These are phyloP conservation scores for Cubamyces lactineus DNA, from an alignment of 768 basidiomycete species.

Conservation along the genomic window DNA sequence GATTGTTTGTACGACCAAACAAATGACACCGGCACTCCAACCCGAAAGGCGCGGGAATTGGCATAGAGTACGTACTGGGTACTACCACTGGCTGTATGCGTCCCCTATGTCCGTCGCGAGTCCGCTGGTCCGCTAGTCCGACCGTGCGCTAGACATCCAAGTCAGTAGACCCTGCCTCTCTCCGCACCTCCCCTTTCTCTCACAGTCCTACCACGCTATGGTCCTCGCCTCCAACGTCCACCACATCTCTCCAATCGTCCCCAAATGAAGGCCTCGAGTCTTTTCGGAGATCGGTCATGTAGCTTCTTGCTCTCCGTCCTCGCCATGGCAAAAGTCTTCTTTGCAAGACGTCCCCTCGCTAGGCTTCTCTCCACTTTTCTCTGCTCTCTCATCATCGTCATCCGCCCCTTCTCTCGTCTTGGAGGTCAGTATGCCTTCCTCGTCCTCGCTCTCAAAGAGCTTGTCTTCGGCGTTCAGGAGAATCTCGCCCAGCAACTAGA, in stretches of 20 bases:
- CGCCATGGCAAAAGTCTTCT: slow-evolving; percentile 16
- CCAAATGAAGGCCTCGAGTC: neutral
- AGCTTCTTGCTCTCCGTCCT: neutral
- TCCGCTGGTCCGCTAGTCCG: neutral
- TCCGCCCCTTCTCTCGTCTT: slow-evolving; percentile 43
- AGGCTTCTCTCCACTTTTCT: slow-evolving; percentile 48
- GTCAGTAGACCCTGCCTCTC: neutral
- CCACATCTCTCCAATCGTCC: neutral
- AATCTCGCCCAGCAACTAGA: slow-evolving; percentile 53
- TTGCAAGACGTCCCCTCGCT: slow-evolving; percentile 41
- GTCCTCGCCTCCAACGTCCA: neutral
- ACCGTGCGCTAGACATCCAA: neutral
- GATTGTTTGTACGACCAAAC: slow-evolving; percentile 12
- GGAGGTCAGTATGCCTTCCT: slow-evolving; percentile 47
- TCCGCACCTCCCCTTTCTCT: neutral
- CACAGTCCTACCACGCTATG: slow-evolving; percentile 1
- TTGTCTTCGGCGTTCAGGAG: slow-evolving; percentile 51
- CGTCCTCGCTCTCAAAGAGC: slow-evolving; percentile 44
- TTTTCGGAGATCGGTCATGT: neutral
- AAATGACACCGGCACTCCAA: slow-evolving; percentile 8
- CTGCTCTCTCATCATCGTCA: slow-evolving; percentile 43
- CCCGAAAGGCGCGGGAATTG: neutral
- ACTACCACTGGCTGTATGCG: too few species aligned
- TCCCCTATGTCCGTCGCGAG: too few species aligned
- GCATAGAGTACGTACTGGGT: too few species aligned